Evolutionary conservation across 2,329 filamentous ascomycete genomes (phyloP), one percentile per base, ranked within the genome.

Genomic region (Colletotrichum abscissum): DNA sequence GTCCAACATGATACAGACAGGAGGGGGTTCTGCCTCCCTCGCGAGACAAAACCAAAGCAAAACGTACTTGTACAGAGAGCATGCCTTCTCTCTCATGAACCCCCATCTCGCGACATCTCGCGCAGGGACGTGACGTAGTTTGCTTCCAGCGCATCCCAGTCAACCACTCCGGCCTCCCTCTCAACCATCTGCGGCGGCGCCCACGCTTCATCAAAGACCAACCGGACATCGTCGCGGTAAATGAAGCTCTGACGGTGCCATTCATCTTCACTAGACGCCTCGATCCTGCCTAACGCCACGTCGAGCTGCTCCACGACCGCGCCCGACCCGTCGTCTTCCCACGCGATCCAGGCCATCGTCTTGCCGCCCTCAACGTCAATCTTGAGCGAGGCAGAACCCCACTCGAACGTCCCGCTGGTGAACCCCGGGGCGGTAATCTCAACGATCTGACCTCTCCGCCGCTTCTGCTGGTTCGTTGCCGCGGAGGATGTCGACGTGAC

Each of bases 321-420:
- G n/a, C 68, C 63, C 5, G n/a, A 63, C 1, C 52, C 68, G 28
- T 57, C 66, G 8, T 65, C 70, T 30, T 72, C 67, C 74, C 75
- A 76, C 8, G 57, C 63, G 24, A 75, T 28, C 62, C 70, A 76
- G 26, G 69, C 73, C 8, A 63, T 62, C 8, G 63, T 63, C 38
- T 28, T 33, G 26, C 73, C 75, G 2, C 70, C 75, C n/a, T 42
- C 62, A 30, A 78, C n/a, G 28, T 71, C 72, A 63, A 71, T 57
- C 54, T 57, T 54, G 28, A 57, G 60, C 22, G 59, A 59, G 1
- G 46, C 62, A 1, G 57, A 73, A 19, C 68, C 73, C 77, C 76
- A 78, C 30, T 75, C 73, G 35, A 76, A 74, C 38, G 59, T 56
- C 46, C 77, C 77, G 14, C 64, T 68, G 49, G 74, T 76, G 38